Evolutionary conservation across 75 land plant genomes (phyloP).

Genomic region (Cupressus sempervirens): DNA sequence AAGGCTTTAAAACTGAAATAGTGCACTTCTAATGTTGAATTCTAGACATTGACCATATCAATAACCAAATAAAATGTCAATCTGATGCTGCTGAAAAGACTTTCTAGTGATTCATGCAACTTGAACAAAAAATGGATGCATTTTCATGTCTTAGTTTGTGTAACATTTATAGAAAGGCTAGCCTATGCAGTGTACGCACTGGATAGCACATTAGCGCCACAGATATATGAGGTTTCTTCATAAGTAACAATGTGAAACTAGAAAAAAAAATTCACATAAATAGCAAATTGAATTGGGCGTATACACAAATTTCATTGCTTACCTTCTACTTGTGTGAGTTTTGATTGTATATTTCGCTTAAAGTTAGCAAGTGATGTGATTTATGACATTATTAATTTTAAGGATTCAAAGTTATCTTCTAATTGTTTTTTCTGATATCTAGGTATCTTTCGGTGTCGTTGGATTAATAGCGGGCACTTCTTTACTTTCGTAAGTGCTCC

Average conservation of each 20-base stretch:
- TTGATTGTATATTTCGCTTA: not conserved
- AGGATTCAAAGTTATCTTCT: slow-evolving; percentile 1
- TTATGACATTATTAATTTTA: not conserved
- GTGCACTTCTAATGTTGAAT: not conserved
- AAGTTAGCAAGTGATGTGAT: not conserved
- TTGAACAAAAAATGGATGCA: not conserved
- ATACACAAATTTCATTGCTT: not conserved
- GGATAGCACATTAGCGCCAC: not conserved
- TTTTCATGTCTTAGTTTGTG: not conserved
- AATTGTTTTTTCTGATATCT: slow-evolving; percentile 12
- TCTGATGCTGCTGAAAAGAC: not conserved
- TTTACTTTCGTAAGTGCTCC: slow-evolving; percentile 72
- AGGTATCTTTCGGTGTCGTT: slow-evolving; percentile 95
- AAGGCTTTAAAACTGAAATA: not conserved
- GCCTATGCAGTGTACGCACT: not conserved
- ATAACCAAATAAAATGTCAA: not conserved
- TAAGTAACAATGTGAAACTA: not conserved
- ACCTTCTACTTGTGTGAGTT: not conserved
- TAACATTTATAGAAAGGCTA: not conserved
- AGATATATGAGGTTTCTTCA: not conserved
- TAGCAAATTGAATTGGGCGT: not conserved
- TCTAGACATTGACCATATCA: not conserved
- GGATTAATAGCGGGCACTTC: slow-evolving; percentile 70
- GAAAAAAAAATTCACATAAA: not conserved
- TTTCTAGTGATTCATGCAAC: not conserved